These are phyloP conservation scores for Lactarius psammicola DNA, from an alignment of 768 basidiomycete species.

Conservation along the genomic window DNA sequence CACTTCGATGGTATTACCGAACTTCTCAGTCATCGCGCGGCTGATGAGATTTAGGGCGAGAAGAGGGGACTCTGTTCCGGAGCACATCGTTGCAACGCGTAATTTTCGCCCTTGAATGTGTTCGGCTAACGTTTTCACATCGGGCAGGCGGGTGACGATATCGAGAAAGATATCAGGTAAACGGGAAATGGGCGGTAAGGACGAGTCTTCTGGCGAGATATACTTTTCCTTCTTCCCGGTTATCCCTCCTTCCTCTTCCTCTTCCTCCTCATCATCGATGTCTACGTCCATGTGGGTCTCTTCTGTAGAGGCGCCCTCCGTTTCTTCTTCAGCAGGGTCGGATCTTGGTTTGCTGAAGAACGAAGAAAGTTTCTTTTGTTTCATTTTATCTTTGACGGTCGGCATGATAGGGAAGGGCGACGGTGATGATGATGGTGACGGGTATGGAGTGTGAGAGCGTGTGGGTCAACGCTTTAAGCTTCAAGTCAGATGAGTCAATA, in stretches of 20 bases:
- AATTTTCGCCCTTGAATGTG: constrained; percentile 76
- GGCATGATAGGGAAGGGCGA: constrained; percentile 11
- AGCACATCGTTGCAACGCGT: constrained; percentile 96
- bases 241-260: constrained; percentile 33
- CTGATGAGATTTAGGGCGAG: constrained; percentile 85
- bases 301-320: constrained; percentile 13
- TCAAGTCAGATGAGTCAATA: not conserved
- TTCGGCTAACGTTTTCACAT: constrained; percentile 63
- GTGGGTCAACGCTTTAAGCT: not conserved
- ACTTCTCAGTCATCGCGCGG: constrained; percentile 67
- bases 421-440: not conserved
- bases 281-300: constrained; percentile 11
- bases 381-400: constrained; percentile 25
- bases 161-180: constrained; percentile 74
- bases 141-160: constrained; percentile 61
- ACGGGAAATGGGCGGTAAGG: constrained; percentile 74
- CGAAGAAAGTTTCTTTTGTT: constrained; percentile 23
- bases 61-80: constrained; percentile 92
- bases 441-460: not conserved
- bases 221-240: constrained; percentile 40
- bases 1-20: constrained; percentile 60
- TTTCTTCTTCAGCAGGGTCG: constrained; percentile 16
- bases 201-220: constrained; percentile 55
- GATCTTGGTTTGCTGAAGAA: constrained; percentile 20
- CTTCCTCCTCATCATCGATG: constrained; percentile 21